Conservation (phyloP, 2,329 filamentous ascomycete species). For the Aspergillus fumigatus region DNA sequence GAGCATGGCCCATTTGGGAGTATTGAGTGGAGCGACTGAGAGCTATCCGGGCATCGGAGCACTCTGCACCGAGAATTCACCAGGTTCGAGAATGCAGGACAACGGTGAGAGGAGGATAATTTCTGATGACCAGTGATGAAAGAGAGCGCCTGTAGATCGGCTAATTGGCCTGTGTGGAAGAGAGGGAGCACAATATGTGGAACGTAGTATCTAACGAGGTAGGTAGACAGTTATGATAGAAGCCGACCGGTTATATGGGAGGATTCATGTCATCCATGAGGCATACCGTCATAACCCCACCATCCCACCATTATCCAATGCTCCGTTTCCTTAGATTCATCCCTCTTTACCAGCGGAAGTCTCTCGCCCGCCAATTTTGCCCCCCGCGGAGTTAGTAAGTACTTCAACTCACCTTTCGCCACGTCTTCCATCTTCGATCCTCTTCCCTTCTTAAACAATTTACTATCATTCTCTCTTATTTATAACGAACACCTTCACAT, state of each 20-base stretch:
- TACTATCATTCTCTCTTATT: neutral
- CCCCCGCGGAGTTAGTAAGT: neutral
- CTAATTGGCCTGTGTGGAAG: neutral
- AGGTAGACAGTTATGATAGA: neutral
- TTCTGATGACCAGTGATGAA: neutral
- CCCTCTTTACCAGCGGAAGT: neutral
- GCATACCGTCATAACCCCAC: neutral
- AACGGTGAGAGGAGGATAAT: neutral
- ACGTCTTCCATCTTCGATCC: neutral
- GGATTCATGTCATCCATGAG: neutral
- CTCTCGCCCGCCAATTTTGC: neutral
- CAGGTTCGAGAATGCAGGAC: neutral
- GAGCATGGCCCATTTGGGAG: neutral
- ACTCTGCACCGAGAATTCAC: slow-evolving; percentile 26
- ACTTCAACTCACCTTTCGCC: neutral
- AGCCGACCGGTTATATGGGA: neutral
- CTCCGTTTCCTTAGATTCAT: neutral
- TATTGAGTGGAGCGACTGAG: slow-evolving; percentile 4
- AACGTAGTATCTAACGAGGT: neutral
- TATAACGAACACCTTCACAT: neutral
- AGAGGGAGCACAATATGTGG: neutral
- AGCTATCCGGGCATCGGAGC: slow-evolving; percentile 21
- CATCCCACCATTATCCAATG: neutral
- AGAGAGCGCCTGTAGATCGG: neutral
- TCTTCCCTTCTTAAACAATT: neutral